Percentiles rank a stretch among this genome's conserved stretches.
Conservation (phyloP, 345 rosid genomes). For the Anastatica hierochuntica region DNA sequence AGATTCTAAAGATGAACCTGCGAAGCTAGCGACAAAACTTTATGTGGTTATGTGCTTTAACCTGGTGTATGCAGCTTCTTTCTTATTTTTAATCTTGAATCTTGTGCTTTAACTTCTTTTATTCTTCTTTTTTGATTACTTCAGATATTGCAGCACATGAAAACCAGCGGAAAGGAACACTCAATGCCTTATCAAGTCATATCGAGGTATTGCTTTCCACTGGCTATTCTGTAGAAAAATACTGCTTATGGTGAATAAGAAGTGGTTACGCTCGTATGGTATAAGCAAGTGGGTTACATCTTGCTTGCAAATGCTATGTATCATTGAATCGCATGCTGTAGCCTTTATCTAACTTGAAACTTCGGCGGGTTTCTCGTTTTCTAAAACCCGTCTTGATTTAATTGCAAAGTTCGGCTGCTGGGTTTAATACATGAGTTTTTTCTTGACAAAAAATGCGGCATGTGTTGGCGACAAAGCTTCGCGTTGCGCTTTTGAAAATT, state of each 20-base stretch:
- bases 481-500: too few species aligned
- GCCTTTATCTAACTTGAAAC: neutral
- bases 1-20: conserved; percentile 94
- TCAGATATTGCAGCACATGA: conserved; percentile 97
- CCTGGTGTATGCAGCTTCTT: neutral
- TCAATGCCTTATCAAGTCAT: conserved; percentile 99
- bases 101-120: conserved; percentile 9
- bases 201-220: conserved; percentile 51
- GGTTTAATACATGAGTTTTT: too few species aligned
- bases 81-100: neutral
- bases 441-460: too few species aligned
- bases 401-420: too few species aligned
- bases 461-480: too few species aligned
- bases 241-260: too few species aligned
- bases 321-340: neutral
- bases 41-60: conserved; percentile 49
- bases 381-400: too few species aligned
- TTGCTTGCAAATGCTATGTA: too few species aligned
- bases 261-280: too few species aligned
- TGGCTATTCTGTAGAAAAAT: too few species aligned
- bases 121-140: conserved; percentile 7
- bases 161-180: conserved; percentile 92
- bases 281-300: neutral
- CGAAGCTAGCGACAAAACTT: conserved; percentile 87
- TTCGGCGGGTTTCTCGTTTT: neutral